Evolutionary conservation across 139 green algal genomes (phyloP).

Genomic region (Spirogloea muscicola): DNA sequence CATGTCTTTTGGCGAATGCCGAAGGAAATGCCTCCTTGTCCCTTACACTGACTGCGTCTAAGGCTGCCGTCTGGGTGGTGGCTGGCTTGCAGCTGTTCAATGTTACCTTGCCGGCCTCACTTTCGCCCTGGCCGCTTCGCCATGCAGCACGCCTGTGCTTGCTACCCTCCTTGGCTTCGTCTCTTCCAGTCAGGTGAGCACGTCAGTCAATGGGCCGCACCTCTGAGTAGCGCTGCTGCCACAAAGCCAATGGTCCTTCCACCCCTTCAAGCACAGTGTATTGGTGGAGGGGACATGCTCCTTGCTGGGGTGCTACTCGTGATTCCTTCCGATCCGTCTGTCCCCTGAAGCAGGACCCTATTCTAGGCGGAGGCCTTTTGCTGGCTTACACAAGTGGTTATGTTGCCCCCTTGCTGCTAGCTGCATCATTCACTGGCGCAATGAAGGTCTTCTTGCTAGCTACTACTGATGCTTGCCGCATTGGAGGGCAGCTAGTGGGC

Average conservation of each 20-base stretch:
- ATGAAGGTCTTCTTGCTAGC: conserved; percentile 49
- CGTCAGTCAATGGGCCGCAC: not conserved
- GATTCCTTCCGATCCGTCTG: too few relatives aligned
- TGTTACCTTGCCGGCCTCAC: conserved; percentile 86
- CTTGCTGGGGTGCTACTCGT: too few relatives aligned
- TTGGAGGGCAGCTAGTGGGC: not conserved
- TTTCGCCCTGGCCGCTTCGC: conserved; percentile 93
- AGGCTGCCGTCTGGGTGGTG: too few relatives aligned
- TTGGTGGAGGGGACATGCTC: too few relatives aligned
- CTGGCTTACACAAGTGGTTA: conserved; percentile 90
- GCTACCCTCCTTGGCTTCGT: conserved; percentile 91
- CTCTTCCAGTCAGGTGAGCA: conserved; percentile 53
- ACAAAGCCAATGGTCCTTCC: too few relatives aligned
- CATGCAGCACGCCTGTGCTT: conserved; percentile 91
- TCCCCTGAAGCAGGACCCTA: conserved; percentile 33
- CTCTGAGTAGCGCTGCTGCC: not conserved
- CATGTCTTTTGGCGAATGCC: too few relatives aligned
- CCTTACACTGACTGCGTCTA: too few relatives aligned
- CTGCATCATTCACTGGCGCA: conserved; percentile 75
- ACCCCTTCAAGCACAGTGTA: too few relatives aligned
- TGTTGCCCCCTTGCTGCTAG: conserved; percentile 82
- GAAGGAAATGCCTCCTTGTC: too few relatives aligned
- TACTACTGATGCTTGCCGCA: not conserved
- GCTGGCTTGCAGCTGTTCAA: conserved; percentile 41
- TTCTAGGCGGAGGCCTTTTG: conserved; percentile 74